Conservation (phyloP, 1,284 basidiomycete genomes). For the Cryptococcus sp. region DNA sequence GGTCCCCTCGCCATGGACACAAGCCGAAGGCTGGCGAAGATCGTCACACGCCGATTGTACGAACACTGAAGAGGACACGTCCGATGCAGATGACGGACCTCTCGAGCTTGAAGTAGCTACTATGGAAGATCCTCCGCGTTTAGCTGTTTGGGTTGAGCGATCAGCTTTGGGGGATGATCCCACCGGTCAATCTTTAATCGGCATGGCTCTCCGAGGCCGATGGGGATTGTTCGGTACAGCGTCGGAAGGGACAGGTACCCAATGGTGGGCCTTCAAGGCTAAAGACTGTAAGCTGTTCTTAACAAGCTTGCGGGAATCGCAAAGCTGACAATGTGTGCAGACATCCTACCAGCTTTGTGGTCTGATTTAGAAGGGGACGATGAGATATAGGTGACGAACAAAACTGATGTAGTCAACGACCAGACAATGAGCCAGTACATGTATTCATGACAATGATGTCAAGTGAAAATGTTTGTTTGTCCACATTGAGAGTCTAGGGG, state of each 20-base stretch:
- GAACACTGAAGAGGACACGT: conserved; percentile 8
- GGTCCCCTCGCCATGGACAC: conserved; percentile 28
- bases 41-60: conserved; percentile 1
- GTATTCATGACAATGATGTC: too few relatives aligned
- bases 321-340: too few relatives aligned
- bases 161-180: conserved; percentile 1
- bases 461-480: too few relatives aligned
- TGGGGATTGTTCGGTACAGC: conserved; percentile 31
- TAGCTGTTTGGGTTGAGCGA: conserved; percentile 26
- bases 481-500: too few relatives aligned
- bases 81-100: not conserved
- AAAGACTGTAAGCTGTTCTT: conserved; percentile 44
- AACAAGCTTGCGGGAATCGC: too few relatives aligned
- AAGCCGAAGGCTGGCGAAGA: conserved; percentile 29
- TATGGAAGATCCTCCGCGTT: conserved; percentile 16
- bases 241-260: conserved; percentile 5
- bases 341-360: too few relatives aligned
- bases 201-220: conserved; percentile 34
- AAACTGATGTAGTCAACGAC: too few relatives aligned
- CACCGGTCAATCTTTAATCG: conserved; percentile 13
- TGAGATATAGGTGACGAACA: too few relatives aligned
- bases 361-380: too few relatives aligned
- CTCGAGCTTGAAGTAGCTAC: conserved; percentile 24
- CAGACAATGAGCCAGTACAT: too few relatives aligned
- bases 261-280: conserved; percentile 38